These are phyloP conservation scores for Cystobasidium tubakii DNA, from an alignment of 768 basidiomycete genomes.

Conservation along the genomic window DNA sequence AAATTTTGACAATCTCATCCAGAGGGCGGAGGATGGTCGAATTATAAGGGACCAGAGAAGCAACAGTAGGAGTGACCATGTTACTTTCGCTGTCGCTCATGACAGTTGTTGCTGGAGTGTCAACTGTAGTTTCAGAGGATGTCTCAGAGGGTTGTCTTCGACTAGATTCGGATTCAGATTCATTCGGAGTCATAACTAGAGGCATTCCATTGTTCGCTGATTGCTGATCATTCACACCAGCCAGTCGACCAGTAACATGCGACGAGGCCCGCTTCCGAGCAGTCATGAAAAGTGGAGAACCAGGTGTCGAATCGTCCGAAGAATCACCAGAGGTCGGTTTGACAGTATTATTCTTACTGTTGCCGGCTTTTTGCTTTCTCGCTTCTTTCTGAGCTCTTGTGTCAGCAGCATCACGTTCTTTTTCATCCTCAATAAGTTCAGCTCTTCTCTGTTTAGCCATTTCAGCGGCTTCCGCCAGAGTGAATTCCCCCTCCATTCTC, in stretches of 20 bases:
- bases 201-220: background rate
- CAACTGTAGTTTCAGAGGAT: constrained; percentile 37
- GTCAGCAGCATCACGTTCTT: constrained; percentile 37
- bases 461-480: constrained; percentile 41
- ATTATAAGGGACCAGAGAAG: background rate
- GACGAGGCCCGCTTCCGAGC: constrained; percentile 34
- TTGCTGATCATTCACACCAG: background rate
- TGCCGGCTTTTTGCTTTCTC: background rate
- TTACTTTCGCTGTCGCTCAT: constrained; percentile 30
- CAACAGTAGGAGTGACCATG: constrained; percentile 25
- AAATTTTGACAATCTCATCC: constrained; percentile 72
- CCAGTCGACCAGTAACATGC: constrained; percentile 8
- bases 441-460: constrained; percentile 41
- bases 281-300: constrained; percentile 43
- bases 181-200: constrained; percentile 24
- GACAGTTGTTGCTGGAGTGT: constrained; percentile 41
- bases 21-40: constrained; percentile 47
- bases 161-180: background rate
- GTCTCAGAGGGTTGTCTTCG: constrained; percentile 30
- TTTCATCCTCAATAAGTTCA: constrained; percentile 37
- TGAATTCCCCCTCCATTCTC: constrained; percentile 43
- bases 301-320: constrained; percentile 43
- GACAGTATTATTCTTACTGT: background rate
- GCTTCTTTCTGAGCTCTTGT: constrained; percentile 30
- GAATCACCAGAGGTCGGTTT: constrained; percentile 26